A percentile compares a stretch with the other conserved stretches of the same genome.
Evolutionary conservation across 1,139 yeast species (phyloP).

Genomic region (Magnusiomyces suaveolens): DNA sequence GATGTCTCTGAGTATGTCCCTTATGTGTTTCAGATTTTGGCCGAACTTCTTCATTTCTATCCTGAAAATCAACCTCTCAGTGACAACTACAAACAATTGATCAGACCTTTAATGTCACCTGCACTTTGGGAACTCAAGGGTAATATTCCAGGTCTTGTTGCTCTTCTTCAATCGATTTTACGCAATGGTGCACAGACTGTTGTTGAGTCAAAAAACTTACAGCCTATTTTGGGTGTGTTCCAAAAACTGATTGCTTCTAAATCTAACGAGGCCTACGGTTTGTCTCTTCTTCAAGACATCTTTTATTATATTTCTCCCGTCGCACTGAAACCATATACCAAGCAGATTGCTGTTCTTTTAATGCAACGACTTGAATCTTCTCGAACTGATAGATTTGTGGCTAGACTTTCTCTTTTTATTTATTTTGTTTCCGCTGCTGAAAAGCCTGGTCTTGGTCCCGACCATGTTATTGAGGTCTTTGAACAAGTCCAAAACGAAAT

Average conservation of each 20-base stretch:
- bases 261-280: conserved; percentile 69
- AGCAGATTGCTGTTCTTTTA: conserved; percentile 65
- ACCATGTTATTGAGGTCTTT: conserved; percentile 46
- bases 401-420: conserved; percentile 48
- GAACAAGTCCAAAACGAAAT: conserved; percentile 54
- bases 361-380: conserved; percentile 72
- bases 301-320: conserved; percentile 47
- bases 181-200: conserved; percentile 44
- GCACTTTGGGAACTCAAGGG: conserved; percentile 88
- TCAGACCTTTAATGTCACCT: conserved; percentile 80
- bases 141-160: conserved; percentile 84
- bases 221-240: conserved; percentile 90
- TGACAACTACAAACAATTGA: conserved; percentile 50
- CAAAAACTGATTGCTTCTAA: conserved; percentile 85
- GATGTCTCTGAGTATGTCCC: conserved; percentile 95
- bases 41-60: conserved; percentile 60
- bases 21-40: conserved; percentile 78
- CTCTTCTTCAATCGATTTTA: conserved; percentile 65
- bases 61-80: conserved; percentile 48
- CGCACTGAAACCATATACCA: conserved; percentile 46
- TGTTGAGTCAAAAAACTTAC: conserved; percentile 35
- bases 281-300: conserved; percentile 70
- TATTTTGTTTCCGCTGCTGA: conserved; percentile 52
- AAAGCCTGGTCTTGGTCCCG: conserved; percentile 36
- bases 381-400: conserved; percentile 72